Conservation (phyloP, 2,329 filamentous ascomycete genomes). For the Dactylellina cionopaga region DNA sequence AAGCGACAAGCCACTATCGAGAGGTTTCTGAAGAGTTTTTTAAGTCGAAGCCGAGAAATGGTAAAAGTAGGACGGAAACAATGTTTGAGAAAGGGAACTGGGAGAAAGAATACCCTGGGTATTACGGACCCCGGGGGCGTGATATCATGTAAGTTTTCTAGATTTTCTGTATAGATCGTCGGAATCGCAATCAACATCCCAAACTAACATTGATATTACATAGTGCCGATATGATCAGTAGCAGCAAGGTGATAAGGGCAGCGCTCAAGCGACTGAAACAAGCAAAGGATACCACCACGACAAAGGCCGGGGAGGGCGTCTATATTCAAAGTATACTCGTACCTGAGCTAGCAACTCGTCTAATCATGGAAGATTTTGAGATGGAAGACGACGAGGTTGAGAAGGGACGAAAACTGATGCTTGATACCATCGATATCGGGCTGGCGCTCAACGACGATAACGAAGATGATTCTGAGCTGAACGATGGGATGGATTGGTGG, state of each 20-base stretch:
- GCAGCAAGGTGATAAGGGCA: constrained; percentile 14
- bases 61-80: constrained; percentile 23
- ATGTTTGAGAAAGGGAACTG: constrained; percentile 31
- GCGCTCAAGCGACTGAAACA: constrained; percentile 19
- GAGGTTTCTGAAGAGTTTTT: constrained; percentile 31
- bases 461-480: constrained; percentile 7
- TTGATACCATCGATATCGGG: constrained; percentile 43
- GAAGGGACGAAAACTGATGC: constrained; percentile 36
- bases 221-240: constrained; percentile 38
- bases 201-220: background rate
- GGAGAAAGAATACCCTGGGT: constrained; percentile 47
- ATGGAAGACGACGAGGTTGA: constrained; percentile 31
- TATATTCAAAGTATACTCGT: constrained; percentile 44
- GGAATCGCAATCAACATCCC: too few relatives aligned
- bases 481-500: constrained; percentile 52
- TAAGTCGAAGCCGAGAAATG: constrained; percentile 22
- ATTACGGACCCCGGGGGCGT: constrained; percentile 44
- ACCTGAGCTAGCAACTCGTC: constrained; percentile 37
- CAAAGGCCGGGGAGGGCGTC: constrained; percentile 13
- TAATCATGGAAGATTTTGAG: constrained; percentile 50
- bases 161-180: too few relatives aligned
- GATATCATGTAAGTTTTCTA: constrained; percentile 41
- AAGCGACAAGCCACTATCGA: constrained; percentile 29
- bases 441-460: constrained; percentile 30
- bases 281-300: constrained; percentile 29